Conservation (phyloP, 169 alveolate genomes). For the Plasmodium malariae region DNA sequence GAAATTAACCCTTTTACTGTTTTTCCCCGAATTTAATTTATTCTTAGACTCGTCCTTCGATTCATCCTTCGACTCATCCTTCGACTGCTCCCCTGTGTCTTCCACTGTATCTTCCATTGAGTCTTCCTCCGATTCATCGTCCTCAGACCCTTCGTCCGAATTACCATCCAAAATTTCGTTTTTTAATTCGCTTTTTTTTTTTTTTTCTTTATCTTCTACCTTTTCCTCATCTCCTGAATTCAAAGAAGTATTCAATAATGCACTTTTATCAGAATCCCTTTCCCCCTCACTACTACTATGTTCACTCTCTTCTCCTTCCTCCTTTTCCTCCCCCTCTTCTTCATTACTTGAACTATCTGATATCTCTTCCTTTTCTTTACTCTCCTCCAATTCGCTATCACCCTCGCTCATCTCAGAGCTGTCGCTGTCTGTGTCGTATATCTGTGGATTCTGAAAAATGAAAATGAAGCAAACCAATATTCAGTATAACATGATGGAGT, state of each 20-base stretch:
- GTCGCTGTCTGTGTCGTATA: conserved; percentile 18
- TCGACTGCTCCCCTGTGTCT: not conserved
- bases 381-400: not conserved
- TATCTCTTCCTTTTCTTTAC: not conserved
- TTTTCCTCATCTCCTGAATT: not conserved
- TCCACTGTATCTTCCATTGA: conserved; percentile 25
- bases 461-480: not conserved
- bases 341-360: not conserved
- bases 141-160: conserved; percentile 20
- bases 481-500: no score
- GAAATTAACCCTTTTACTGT: not conserved
- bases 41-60: conserved; percentile 2
- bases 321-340: not conserved
- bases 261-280: not conserved
- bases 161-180: not conserved
- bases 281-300: no score
- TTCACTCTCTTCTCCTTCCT: not conserved
- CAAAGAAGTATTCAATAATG: not conserved
- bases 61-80: conserved; percentile 18
- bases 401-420: conserved; percentile 14
- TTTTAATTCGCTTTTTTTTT: not conserved
- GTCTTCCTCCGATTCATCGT: conserved; percentile 46
- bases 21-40: not conserved
- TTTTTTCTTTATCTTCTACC: not conserved
- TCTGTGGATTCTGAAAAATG: conserved; percentile 20